These are phyloP conservation scores for Ochetophila trinervis DNA, from an alignment of 306 rosid genomes.

Conservation along the genomic window DNA sequence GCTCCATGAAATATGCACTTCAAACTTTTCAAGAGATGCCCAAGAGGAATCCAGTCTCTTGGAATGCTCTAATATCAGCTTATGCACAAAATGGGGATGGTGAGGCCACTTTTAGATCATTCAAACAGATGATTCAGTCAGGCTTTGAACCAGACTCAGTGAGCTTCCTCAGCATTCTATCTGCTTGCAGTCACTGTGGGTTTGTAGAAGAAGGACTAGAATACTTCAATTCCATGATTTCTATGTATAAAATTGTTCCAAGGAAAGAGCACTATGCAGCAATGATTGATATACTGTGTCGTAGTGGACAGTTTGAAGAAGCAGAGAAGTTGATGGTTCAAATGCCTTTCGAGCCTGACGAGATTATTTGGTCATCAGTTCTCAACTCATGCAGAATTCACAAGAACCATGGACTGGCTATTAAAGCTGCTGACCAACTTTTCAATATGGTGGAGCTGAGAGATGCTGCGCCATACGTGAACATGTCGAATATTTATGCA, in stretches of 20 bases:
- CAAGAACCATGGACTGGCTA: slow-evolving; percentile 72
- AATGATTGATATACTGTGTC: slow-evolving; percentile 71
- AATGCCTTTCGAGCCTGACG: slow-evolving; percentile 86
- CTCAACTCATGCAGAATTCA: slow-evolving; percentile 84
- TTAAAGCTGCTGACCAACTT: slow-evolving; percentile 64
- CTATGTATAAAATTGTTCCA: slow-evolving; percentile 48
- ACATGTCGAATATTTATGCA: slow-evolving; percentile 84
- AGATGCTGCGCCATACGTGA: slow-evolving; percentile 74
- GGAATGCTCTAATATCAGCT: slow-evolving; percentile 90
- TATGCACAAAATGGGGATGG: slow-evolving; percentile 81
- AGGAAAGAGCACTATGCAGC: slow-evolving; percentile 77
- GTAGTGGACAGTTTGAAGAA: slow-evolving; percentile 61
- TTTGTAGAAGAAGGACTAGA: slow-evolving; percentile 70
- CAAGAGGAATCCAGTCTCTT: slow-evolving; percentile 63
- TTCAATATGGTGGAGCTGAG: slow-evolving; percentile 65
- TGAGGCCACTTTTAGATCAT: slow-evolving; percentile 48
- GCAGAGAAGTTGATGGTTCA: slow-evolving; percentile 65
- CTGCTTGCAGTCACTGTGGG: slow-evolving; percentile 91
- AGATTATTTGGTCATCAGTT: slow-evolving; percentile 78
- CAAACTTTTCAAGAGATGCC: slow-evolving; percentile 79
- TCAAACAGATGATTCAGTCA: slow-evolving; percentile 65
- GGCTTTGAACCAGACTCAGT: slow-evolving; percentile 77
- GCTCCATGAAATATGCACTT: slow-evolving; percentile 68
- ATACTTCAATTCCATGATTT: slow-evolving; percentile 59
- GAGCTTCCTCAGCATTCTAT: slow-evolving; percentile 68